Percentiles rank a stretch among this genome's conserved stretches.
phyloP scores from a whole-genome alignment of 345 rosid species.

The Syzygium jambos region DNA sequence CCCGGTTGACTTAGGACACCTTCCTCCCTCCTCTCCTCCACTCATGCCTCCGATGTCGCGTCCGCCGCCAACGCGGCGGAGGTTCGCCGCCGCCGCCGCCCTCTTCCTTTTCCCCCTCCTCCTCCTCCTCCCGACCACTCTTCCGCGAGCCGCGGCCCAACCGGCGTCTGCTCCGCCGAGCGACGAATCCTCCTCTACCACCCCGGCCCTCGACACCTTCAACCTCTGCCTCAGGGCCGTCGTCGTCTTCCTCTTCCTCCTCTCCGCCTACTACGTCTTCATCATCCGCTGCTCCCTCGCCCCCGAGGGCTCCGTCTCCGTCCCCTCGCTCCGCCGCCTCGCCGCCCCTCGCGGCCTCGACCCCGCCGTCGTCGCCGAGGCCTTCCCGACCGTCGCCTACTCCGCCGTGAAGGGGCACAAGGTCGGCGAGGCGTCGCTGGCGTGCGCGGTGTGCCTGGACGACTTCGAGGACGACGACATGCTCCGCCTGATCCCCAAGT shows the following conservation, averaged over 20 bases:
- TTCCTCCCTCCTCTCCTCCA: neutral
- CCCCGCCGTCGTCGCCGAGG: neutral
- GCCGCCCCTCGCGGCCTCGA: neutral
- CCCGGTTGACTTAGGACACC: neutral
- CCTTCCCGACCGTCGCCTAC: neutral
- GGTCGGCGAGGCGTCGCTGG: neutral
- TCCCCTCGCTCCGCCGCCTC: neutral
- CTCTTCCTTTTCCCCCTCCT: neutral
- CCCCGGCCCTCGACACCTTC: neutral
- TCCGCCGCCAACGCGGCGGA: neutral
- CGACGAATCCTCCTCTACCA: neutral
- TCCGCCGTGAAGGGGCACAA: neutral
- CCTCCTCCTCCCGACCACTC: neutral
- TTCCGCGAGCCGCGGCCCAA: neutral
- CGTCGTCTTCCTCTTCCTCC: neutral
- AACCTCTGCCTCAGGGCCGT: neutral
- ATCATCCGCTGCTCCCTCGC: neutral
- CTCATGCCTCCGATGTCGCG: neutral
- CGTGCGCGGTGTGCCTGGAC: neutral
- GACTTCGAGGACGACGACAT: neutral
- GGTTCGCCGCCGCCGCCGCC: neutral
- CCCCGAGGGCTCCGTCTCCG: neutral
- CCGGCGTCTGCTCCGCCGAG: neutral
- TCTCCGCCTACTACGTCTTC: neutral
- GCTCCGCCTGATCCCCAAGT: conserved; percentile 80